Conservation (phyloP, 192 early-diverging fungal species). For the Linnemannia zychae region DNA sequence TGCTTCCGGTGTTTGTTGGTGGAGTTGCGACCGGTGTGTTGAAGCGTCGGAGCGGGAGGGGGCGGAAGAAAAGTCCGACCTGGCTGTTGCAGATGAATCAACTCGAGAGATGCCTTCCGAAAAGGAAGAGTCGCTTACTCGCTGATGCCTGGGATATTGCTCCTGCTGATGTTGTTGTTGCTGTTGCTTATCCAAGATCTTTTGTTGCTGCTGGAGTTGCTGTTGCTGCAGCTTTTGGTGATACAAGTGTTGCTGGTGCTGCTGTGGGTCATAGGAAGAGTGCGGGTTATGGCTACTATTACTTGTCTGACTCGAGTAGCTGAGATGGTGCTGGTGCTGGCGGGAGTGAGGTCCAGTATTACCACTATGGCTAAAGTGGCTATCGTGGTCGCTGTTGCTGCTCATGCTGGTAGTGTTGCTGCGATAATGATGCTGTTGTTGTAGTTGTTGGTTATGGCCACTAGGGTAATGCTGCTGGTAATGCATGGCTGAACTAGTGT, state of each 20-base stretch:
- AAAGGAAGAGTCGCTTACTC: neutral
- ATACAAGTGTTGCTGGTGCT: slow-evolving; percentile 8
- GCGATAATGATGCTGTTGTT: slow-evolving; percentile 1
- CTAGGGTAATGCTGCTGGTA: slow-evolving; percentile 1
- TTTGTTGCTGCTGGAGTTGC: neutral
- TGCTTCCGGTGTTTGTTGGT: neutral
- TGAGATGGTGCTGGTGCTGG: neutral
- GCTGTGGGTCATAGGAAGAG: slow-evolving; percentile 8
- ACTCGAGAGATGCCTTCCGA: slow-evolving; percentile 4
- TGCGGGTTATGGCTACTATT: slow-evolving; percentile 8
- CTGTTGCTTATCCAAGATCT: neutral
- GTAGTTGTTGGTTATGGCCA: slow-evolving; percentile 8
- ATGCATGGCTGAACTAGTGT: neutral
- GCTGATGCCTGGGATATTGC: neutral
- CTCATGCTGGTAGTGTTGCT: slow-evolving; percentile 8
- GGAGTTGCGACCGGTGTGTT: neutral
- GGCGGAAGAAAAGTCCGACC: slow-evolving; percentile 4
- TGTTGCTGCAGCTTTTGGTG: neutral
- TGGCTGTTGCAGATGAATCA: slow-evolving; percentile 1
- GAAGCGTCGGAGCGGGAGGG: neutral
- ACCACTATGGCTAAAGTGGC: slow-evolving; percentile 1
- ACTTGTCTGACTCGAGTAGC: slow-evolving; percentile 12
- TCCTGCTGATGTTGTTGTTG: neutral
- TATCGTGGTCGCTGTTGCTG: slow-evolving; percentile 13
- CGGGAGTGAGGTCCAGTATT: neutral